phyloP scores from a whole-genome alignment of 2,329 filamentous ascomycete species.

The Apiospora hydei region DNA sequence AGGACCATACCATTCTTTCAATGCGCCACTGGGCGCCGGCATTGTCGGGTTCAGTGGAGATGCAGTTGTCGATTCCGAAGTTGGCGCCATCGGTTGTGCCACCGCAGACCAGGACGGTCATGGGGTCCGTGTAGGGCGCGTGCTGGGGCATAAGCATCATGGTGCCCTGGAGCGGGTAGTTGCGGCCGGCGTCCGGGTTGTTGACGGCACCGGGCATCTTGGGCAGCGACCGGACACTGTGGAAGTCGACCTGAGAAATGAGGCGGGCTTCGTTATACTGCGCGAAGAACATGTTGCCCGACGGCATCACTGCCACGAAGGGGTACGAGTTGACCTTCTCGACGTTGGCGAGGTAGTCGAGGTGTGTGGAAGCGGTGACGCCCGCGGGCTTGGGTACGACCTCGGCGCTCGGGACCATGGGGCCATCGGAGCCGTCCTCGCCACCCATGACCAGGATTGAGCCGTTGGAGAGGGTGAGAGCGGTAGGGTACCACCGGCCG shows the following conservation, averaged over 20 bases:
- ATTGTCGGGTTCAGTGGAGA: slow-evolving; percentile 59
- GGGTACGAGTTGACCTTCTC: slow-evolving; percentile 68
- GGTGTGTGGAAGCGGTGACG: slow-evolving; percentile 48
- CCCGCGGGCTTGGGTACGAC: slow-evolving; percentile 55
- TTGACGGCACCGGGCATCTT: slow-evolving; percentile 63
- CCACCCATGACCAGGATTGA: slow-evolving; percentile 62
- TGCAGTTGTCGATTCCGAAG: slow-evolving; percentile 65
- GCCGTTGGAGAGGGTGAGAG: slow-evolving; percentile 62
- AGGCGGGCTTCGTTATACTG: slow-evolving; percentile 67
- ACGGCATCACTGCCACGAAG: slow-evolving; percentile 59
- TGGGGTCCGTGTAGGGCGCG: slow-evolving; percentile 57
- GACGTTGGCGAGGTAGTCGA: slow-evolving; percentile 61
- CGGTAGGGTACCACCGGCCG: slow-evolving; percentile 63
- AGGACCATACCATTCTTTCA: slow-evolving; percentile 55
- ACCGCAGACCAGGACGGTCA: slow-evolving; percentile 63
- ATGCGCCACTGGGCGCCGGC: slow-evolving; percentile 58
- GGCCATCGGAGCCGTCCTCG: slow-evolving; percentile 59
- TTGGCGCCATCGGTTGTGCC: slow-evolving; percentile 57
- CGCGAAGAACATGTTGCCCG: slow-evolving; percentile 61
- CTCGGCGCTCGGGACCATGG: slow-evolving; percentile 59
- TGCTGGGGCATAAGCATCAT: slow-evolving; percentile 61
- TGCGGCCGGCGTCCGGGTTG: slow-evolving; percentile 58
- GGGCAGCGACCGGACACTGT: slow-evolving; percentile 56
- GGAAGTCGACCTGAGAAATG: slow-evolving; percentile 58
- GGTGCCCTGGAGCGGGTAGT: slow-evolving; percentile 64